Conservation (phyloP, 2,329 filamentous ascomycete species). For the Rhytidhysteron rufulum region DNA sequence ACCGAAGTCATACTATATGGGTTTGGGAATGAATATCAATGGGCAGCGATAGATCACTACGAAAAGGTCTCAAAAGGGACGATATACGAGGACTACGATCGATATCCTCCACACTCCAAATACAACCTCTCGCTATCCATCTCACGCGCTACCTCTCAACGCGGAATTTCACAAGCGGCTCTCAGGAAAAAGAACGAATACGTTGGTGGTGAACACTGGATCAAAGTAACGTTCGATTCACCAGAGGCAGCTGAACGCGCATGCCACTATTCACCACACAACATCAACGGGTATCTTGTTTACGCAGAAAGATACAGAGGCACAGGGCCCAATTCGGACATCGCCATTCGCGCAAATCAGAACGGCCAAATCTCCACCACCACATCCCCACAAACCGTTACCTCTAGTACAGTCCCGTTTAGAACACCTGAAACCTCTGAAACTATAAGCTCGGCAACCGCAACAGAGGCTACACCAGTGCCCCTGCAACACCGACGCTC, state of each 20-base stretch:
- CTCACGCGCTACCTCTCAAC: constrained; percentile 66
- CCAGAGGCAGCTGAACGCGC: constrained; percentile 47
- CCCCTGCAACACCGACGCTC: constrained; percentile 23
- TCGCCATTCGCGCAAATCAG: constrained; percentile 36
- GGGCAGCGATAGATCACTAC: constrained; percentile 84
- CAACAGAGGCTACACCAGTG: constrained; percentile 22
- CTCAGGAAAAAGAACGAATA: constrained; percentile 76
- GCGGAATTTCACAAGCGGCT: constrained; percentile 66
- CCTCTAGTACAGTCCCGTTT: constrained; percentile 27
- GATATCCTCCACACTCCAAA: constrained; percentile 71
- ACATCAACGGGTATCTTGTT: constrained; percentile 45
- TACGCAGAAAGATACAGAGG: constrained; percentile 47
- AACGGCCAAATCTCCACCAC: constrained; percentile 21
- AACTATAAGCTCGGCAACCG: constrained; percentile 41
- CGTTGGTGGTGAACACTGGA: constrained; percentile 85
- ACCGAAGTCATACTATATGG: constrained; percentile 85
- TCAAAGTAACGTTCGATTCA: constrained; percentile 55
- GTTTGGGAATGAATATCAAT: constrained; percentile 65
- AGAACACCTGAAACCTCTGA: constrained; percentile 26
- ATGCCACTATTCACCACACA: constrained; percentile 44
- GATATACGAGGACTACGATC: constrained; percentile 90
- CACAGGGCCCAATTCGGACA: constrained; percentile 41
- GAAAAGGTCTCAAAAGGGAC: constrained; percentile 75
- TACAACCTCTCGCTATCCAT: constrained; percentile 71
- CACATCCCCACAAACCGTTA: constrained; percentile 32